Evolutionary conservation across 169 alveolate species (phyloP).

Genomic region (Plasmodium vinckei): DNA sequence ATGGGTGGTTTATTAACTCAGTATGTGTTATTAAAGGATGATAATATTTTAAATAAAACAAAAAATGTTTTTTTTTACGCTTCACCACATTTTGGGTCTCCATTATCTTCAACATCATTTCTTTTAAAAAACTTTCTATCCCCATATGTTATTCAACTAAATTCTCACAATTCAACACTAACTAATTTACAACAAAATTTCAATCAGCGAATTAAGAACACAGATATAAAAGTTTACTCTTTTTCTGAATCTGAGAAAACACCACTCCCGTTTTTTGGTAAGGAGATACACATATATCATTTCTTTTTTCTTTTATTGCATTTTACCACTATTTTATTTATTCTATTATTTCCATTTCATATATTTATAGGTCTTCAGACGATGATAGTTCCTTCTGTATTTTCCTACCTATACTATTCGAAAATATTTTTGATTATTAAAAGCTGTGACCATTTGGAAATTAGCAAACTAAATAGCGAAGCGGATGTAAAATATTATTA

Average conservation of each 20-base stretch:
- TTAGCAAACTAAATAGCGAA: conserved; percentile 54
- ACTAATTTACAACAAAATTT: conserved; percentile 37
- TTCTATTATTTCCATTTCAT: background rate
- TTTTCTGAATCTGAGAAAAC: conserved; percentile 69
- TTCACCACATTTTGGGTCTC: conserved; percentile 69
- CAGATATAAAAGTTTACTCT: conserved; percentile 25
- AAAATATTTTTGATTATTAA: conserved; percentile 44
- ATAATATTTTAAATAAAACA: conserved; percentile 53
- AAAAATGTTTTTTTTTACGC: conserved; percentile 67
- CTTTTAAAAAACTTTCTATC: conserved; percentile 39
- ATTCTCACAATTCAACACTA: conserved; percentile 32
- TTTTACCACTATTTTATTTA: background rate
- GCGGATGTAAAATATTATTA: conserved; percentile 64
- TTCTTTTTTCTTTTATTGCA: background rate
- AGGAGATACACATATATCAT: background rate
- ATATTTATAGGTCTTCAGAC: conserved; percentile 29
- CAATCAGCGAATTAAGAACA: conserved; percentile 37
- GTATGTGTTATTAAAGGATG: conserved; percentile 43
- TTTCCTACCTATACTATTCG: conserved; percentile 45
- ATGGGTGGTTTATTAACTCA: conserved; percentile 76
- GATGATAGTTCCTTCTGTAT: conserved; percentile 47
- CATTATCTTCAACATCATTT: conserved; percentile 45
- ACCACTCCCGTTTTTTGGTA: conserved; percentile 62
- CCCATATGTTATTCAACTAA: conserved; percentile 59
- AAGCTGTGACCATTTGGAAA: conserved; percentile 55